Conservation (phyloP, 108 stramenopile genomes). For the Discostella stelligeroides region DNA sequence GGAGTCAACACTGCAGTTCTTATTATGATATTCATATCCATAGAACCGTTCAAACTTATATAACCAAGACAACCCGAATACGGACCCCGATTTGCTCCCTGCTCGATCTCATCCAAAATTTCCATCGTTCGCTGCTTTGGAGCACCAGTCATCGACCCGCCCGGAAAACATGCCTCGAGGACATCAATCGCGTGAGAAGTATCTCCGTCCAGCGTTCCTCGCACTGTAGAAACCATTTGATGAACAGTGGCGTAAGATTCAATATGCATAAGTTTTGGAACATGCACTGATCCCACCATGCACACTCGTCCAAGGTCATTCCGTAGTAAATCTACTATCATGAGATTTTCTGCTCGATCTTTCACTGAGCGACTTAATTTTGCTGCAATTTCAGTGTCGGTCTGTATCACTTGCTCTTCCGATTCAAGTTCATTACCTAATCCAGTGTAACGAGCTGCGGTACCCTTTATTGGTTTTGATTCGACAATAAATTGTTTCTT, state of each 20-base stretch:
- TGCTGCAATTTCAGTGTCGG: slow-evolving; percentile 57
- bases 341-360: slow-evolving; percentile 95
- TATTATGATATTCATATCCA: slow-evolving; percentile 96
- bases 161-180: slow-evolving; percentile 91
- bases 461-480: slow-evolving; percentile 98
- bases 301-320: slow-evolving; percentile 95
- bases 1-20: slow-evolving; percentile 90
- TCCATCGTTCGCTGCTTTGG: slow-evolving; percentile 95
- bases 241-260: slow-evolving; percentile 97
- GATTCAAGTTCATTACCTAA: slow-evolving; percentile 42
- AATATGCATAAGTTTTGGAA: slow-evolving; percentile 92
- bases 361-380: slow-evolving; percentile 68
- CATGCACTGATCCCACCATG: slow-evolving; percentile 84
- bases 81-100: slow-evolving; percentile 75
- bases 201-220: slow-evolving; percentile 64
- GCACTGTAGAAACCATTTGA: slow-evolving; percentile 94
- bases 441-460: slow-evolving; percentile 63
- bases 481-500: slow-evolving; percentile 63
- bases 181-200: slow-evolving; percentile 73
- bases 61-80: slow-evolving; percentile 95
- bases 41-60: slow-evolving; percentile 78
- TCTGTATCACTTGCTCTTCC: slow-evolving; percentile 38
- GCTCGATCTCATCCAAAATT: slow-evolving; percentile 85
- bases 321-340: slow-evolving; percentile 97
- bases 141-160: slow-evolving; percentile 99